Percentiles rank a stretch among this genome's conserved stretches.
Evolutionary conservation across 352 stramenopile species (phyloP).

Genomic region (Aphanomyces euteiches): DNA sequence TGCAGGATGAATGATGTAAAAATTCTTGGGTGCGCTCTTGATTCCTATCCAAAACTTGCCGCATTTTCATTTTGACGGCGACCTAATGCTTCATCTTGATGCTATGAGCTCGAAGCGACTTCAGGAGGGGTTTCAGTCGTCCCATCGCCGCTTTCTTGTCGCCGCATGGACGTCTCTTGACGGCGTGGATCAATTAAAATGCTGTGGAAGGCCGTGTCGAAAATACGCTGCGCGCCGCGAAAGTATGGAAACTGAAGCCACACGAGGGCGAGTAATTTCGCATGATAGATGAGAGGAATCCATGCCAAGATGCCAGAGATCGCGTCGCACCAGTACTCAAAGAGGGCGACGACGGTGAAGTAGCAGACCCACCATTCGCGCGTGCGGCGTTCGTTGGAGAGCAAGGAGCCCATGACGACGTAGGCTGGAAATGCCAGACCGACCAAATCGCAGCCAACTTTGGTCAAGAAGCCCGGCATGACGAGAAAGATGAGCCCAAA

Average conservation of each 20-base stretch:
- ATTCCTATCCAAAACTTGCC: too few relatives aligned
- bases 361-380: slow-evolving; percentile 89
- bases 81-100: too few relatives aligned
- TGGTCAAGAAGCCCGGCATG: slow-evolving; percentile 78
- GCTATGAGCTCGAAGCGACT: too few relatives aligned
- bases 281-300: slow-evolving; percentile 84
- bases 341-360: slow-evolving; percentile 64
- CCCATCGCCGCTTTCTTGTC: too few relatives aligned
- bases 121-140: too few relatives aligned
- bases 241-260: slow-evolving; percentile 91
- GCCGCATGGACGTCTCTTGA: too few relatives aligned
- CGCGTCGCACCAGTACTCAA: slow-evolving; percentile 63
- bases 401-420: slow-evolving; percentile 69
- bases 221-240: slow-evolving; percentile 73
- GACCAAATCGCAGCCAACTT: slow-evolving; percentile 61
- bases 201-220: slow-evolving; percentile 67
- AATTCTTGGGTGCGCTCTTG: too few relatives aligned
- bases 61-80: too few relatives aligned
- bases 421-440: slow-evolving; percentile 83
- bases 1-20: too few relatives aligned
- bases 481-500: slow-evolving; percentile 79
- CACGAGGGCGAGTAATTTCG: slow-evolving; percentile 77
- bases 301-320: slow-evolving; percentile 57
- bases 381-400: slow-evolving; percentile 53
- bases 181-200: slow-evolving; percentile 46